Evolutionary conservation across 305 asterid species (phyloP).

Genomic region (Ruellia speciosa): DNA sequence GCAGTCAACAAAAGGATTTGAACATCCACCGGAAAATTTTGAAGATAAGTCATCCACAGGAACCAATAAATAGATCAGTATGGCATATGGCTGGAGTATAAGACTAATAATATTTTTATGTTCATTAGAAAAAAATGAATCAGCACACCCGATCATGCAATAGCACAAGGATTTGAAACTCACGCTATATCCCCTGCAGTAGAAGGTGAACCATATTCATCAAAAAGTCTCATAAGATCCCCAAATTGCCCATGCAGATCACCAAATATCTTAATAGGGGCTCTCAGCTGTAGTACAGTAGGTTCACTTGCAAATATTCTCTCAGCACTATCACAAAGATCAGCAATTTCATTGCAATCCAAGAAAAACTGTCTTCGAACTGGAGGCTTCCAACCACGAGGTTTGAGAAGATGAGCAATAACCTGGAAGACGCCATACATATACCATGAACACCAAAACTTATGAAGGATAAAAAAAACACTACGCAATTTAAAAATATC

Average conservation of each 20-base stretch:
- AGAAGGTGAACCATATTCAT: slow-evolving; percentile 94
- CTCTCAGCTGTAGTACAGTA: slow-evolving; percentile 86
- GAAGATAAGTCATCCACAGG: background rate
- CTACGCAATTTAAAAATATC: background rate
- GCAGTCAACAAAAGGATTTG: slow-evolving; percentile 2
- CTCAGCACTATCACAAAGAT: slow-evolving; percentile 95
- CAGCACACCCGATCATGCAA: slow-evolving; percentile 3
- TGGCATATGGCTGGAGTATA: background rate
- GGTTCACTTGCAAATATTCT: slow-evolving; percentile 91
- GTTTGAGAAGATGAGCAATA: slow-evolving; percentile 86
- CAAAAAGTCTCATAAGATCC: slow-evolving; percentile 98
- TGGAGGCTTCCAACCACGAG: slow-evolving; percentile 99
- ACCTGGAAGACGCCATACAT: slow-evolving; percentile 37
- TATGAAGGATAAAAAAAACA: background rate
- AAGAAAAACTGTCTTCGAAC: slow-evolving; percentile 88
- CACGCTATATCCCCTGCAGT: slow-evolving; percentile 96
- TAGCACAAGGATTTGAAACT: slow-evolving; percentile 25
- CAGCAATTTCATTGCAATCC: slow-evolving; percentile 97
- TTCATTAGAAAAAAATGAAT: slow-evolving; percentile 1
- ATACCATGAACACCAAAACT: background rate
- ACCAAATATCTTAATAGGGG: slow-evolving; percentile 98
- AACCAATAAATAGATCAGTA: slow-evolving; percentile 12
- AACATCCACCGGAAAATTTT: slow-evolving; percentile 10
- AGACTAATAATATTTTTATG: background rate
- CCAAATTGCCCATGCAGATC: slow-evolving; percentile 99